Evolutionary conservation across 257 asterid species (phyloP), one percentile per base, ranked within the genome.

Genomic region (Haberlea rhodopensis): DNA sequence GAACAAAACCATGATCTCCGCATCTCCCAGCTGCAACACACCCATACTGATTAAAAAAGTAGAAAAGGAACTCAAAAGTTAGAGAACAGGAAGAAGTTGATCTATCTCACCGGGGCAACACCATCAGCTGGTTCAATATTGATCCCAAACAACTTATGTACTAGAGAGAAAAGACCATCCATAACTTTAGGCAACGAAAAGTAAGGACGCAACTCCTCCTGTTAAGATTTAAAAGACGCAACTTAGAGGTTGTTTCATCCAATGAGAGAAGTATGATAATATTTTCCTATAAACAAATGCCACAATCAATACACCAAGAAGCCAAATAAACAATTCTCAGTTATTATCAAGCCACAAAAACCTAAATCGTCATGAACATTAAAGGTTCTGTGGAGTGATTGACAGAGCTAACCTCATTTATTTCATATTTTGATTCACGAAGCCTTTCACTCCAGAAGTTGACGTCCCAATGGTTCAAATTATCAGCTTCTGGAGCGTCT

Each of bases 371-470:
- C n/a, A n/a, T n/a, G n/a, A n/a, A 40, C 29, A 55, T 13, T 46
- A 20, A 54, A 37, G 55, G 19, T 8, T 49, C 53, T 56, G 26
- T n/a, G 62, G 68, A 69, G 16, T 25, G 34, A 51, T 61, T 28
- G 40, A 57, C 45, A 31, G 37, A 66, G 34, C 63, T 16, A 57
- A 86, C 98, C 98, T 91, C 96, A 69, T 86, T 91, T 71, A 91
- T 81, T 74, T 91, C 98, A 56, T 88, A 91, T 78, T 86, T 88
- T 0, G 91, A 76, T 77, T 91, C 98, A 53, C 95, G 92, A 43
- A 91, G 95, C 82, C 98, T 88, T 82, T 91, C 96, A 72, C 96
- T 88, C 98, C 98, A 91, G 63, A 88, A 91, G 75, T 71, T 69
- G 67, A 73, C 66, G 67, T 91, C 98, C 98, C 98, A 91, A 66